Percentiles rank a stretch among this genome's conserved stretches.
Conservation (phyloP, 192 early-diverging fungal genomes). For the Coemansia interrupta region DNA sequence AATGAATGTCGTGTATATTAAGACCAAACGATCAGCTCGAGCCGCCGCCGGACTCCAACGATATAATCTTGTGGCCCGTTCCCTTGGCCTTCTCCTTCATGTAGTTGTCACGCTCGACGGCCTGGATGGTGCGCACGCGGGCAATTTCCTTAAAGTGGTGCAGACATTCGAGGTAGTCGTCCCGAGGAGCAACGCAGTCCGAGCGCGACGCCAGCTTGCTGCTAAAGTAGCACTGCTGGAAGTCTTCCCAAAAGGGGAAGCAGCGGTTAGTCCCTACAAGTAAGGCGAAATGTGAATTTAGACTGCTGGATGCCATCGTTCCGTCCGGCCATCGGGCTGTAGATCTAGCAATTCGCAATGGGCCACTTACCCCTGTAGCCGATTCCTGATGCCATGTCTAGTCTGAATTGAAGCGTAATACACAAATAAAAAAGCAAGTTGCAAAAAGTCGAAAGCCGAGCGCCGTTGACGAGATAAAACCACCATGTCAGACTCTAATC, state of each 20-base stretch:
- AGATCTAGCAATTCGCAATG: background rate
- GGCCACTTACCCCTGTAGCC: constrained; percentile 41
- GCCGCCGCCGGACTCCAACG: constrained; percentile 9
- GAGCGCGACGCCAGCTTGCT: constrained; percentile 70
- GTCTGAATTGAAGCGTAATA: background rate
- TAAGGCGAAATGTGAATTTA: background rate
- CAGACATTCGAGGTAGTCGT: constrained; percentile 96
- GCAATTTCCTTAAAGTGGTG: constrained; percentile 87
- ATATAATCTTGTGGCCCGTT: constrained; percentile 48
- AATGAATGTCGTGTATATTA: too few species aligned
- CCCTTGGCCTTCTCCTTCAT: constrained; percentile 40
- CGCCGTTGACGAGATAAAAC: too few species aligned
- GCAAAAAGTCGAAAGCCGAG: too few species aligned
- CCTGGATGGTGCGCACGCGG: constrained; percentile 49
- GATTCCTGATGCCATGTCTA: constrained; percentile 46
- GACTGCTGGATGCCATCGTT: too few species aligned
- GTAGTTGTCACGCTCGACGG: constrained; percentile 48
- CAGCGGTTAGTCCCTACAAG: constrained; percentile 81
- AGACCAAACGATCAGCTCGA: background rate
- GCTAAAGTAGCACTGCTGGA: constrained; percentile 79
- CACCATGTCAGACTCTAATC: too few species aligned
- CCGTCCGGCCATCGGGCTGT: too few species aligned
- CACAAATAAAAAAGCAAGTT: background rate
- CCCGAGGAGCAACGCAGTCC: constrained; percentile 75
- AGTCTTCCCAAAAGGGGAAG: constrained; percentile 97